phyloP scores from a whole-genome alignment of 768 basidiomycete genomes.

The Boletus subcaerulescens region DNA sequence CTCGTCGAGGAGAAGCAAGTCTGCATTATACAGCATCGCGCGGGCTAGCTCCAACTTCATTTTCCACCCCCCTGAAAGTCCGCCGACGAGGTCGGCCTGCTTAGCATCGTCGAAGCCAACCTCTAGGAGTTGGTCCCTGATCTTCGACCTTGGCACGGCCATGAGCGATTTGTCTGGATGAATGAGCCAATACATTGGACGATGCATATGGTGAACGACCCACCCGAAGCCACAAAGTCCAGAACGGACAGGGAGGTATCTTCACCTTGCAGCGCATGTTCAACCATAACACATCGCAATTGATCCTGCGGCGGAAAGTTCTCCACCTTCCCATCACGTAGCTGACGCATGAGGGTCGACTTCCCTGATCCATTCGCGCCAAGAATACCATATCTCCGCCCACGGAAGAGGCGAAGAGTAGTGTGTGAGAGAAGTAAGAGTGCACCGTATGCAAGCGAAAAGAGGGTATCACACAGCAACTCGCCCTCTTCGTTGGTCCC shows the following conservation, averaged over 20 bases:
- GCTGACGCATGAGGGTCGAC: slow-evolving; percentile 92
- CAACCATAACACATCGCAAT: slow-evolving; percentile 92
- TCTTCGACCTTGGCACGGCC: slow-evolving; percentile 61
- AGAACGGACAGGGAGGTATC: slow-evolving; percentile 78
- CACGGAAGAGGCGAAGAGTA: slow-evolving; percentile 81
- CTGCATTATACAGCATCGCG: slow-evolving; percentile 95
- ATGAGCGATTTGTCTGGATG: slow-evolving; percentile 64
- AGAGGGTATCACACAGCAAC: slow-evolving; percentile 86
- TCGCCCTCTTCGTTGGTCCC: slow-evolving; percentile 71
- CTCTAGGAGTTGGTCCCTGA: slow-evolving; percentile 74
- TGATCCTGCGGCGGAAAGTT: slow-evolving; percentile 90
- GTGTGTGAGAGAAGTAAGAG: slow-evolving; percentile 94
- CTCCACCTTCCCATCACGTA: slow-evolving; percentile 93
- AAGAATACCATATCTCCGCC: slow-evolving; percentile 91
- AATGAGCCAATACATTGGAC: slow-evolving; percentile 1
- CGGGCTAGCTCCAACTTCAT: slow-evolving; percentile 97
- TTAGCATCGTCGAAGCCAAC: slow-evolving; percentile 90
- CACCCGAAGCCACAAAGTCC: slow-evolving; percentile 87
- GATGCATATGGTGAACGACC: slow-evolving; percentile 21
- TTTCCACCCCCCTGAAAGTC: slow-evolving; percentile 97
- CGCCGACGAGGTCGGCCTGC: slow-evolving; percentile 82
- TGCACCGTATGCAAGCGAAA: slow-evolving; percentile 95
- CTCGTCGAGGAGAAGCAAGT: slow-evolving; percentile 83
- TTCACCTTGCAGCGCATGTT: slow-evolving; percentile 94
- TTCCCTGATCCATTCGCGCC: slow-evolving; percentile 97